Conservation (phyloP, 495 filamentous ascomycete species). For the Penicillium taxi region DNA sequence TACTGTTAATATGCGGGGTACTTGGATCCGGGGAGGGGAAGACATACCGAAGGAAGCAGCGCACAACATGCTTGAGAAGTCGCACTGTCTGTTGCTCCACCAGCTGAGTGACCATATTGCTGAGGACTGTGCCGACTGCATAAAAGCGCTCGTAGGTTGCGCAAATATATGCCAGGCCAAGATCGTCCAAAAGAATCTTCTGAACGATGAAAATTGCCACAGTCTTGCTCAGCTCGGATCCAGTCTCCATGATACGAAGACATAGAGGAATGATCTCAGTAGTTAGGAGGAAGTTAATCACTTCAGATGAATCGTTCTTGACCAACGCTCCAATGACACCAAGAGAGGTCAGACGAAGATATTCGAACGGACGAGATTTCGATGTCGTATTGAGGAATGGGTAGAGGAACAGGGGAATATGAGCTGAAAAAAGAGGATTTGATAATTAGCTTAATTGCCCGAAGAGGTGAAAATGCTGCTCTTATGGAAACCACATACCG, state of each 20-base stretch:
- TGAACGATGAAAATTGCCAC: constrained; percentile 99
- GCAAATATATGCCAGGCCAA: constrained; percentile 97
- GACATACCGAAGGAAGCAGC: constrained; percentile 89
- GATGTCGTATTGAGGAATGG: constrained; percentile 99
- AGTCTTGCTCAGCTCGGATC: constrained; percentile 96
- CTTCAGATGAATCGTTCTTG: constrained; percentile 97
- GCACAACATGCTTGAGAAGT: constrained; percentile 93
- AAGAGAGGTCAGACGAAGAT: constrained; percentile 93
- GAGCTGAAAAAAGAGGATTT: constrained; percentile 48
- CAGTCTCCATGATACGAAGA: constrained; percentile 98
- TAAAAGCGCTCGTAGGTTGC: constrained; percentile 99
- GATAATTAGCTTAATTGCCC: constrained; percentile 5
- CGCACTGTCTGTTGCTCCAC: constrained; percentile 96
- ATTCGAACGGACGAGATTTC: constrained; percentile 96
- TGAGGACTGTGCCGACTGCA: constrained; percentile 92
- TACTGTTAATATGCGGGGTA: constrained; percentile 8
- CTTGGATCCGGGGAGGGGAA: neutral
- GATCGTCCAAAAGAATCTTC: constrained; percentile 95
- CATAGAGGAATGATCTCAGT: constrained; percentile 99
- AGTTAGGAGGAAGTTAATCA: constrained; percentile 97
- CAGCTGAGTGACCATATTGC: constrained; percentile 96
- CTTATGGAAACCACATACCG: constrained; percentile 46
- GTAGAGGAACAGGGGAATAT: constrained; percentile 96
- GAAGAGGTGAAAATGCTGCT: neutral
- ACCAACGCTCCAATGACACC: constrained; percentile 96